Conservation (phyloP, 208 protist genomes). For the Wallacemonas sp. region DNA sequence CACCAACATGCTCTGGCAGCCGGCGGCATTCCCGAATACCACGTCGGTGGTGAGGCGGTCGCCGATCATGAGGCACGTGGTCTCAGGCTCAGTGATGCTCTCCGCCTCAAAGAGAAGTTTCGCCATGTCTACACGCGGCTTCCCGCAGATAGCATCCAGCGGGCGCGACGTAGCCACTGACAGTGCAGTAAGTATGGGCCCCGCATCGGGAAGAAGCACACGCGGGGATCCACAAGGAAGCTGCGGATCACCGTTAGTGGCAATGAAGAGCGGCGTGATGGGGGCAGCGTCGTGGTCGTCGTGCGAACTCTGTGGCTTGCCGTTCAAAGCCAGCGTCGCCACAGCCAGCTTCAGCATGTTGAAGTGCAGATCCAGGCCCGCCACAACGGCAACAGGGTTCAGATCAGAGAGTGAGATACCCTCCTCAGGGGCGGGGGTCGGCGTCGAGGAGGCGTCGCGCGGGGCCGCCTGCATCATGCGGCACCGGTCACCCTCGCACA, state of each 20-base stretch:
- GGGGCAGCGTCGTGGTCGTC: background rate
- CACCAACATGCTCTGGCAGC: slow-evolving; percentile 64
- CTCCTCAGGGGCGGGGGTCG: slow-evolving; percentile 1
- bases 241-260: slow-evolving; percentile 76
- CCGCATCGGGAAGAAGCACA: slow-evolving; percentile 55
- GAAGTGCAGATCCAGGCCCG: slow-evolving; percentile 62
- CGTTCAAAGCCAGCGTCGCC: slow-evolving; percentile 44
- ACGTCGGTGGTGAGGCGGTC: slow-evolving; percentile 80
- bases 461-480: slow-evolving; percentile 23
- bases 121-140: slow-evolving; percentile 60
- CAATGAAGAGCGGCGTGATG: slow-evolving; percentile 39
- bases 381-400: slow-evolving; percentile 53
- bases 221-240: slow-evolving; percentile 38
- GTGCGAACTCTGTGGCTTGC: slow-evolving; percentile 1
- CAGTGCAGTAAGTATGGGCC: slow-evolving; percentile 41
- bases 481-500: slow-evolving; percentile 27
- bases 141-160: slow-evolving; percentile 66
- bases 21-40: slow-evolving; percentile 64
- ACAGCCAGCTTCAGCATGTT: slow-evolving; percentile 62
- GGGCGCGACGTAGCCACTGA: slow-evolving; percentile 20
- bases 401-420: slow-evolving; percentile 58
- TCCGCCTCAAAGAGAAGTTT: slow-evolving; percentile 50
- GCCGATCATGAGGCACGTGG: slow-evolving; percentile 70
- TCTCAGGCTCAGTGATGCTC: slow-evolving; percentile 32
- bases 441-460: slow-evolving; percentile 6